A percentile compares a stretch with the other conserved stretches of the same genome.
Evolutionary conservation across 495 filamentous ascomycete species (phyloP).

Genomic region (Daldinia decipiens): DNA sequence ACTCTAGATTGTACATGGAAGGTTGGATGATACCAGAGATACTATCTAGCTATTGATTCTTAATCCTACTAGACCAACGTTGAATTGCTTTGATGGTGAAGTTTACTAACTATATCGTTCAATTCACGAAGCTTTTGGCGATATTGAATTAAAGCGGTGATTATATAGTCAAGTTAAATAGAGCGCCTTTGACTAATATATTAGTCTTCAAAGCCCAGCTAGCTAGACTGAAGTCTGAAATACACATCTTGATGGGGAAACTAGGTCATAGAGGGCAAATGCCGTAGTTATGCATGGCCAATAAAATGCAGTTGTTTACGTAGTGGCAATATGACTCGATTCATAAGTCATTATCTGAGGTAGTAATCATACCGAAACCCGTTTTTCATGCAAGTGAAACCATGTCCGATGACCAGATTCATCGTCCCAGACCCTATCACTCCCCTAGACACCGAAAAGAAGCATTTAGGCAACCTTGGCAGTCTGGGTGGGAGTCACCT

Average conservation of each 20-base stretch:
- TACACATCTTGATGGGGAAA: neutral
- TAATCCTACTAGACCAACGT: no score
- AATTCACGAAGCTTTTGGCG: no score
- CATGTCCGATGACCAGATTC: slow-evolving; percentile 47
- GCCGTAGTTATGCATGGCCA: neutral
- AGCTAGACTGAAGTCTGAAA: neutral
- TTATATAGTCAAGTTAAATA: no score
- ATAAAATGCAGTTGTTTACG: slow-evolving; percentile 8
- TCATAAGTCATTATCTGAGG: slow-evolving; percentile 50
- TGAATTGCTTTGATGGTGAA: no score
- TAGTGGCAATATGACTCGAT: slow-evolving; percentile 48
- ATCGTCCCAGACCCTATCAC: slow-evolving; percentile 42
- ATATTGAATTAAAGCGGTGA: no score
- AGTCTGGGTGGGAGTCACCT: slow-evolving; percentile 88
- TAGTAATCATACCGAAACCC: slow-evolving; percentile 46
- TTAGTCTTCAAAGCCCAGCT: neutral
- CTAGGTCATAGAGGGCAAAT: neutral
- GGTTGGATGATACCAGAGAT: no score
- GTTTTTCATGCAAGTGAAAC: slow-evolving; percentile 45
- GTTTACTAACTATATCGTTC: no score
- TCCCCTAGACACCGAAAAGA: slow-evolving; percentile 41
- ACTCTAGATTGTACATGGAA: no score
- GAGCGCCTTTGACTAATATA: no score
- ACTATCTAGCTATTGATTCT: no score
- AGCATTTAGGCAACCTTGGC: slow-evolving; percentile 55